A percentile compares a stretch with the other conserved stretches of the same genome.
phyloP scores from a whole-genome alignment of 2,329 filamentous ascomycete genomes.

The Nectriaceae sp. region DNA sequence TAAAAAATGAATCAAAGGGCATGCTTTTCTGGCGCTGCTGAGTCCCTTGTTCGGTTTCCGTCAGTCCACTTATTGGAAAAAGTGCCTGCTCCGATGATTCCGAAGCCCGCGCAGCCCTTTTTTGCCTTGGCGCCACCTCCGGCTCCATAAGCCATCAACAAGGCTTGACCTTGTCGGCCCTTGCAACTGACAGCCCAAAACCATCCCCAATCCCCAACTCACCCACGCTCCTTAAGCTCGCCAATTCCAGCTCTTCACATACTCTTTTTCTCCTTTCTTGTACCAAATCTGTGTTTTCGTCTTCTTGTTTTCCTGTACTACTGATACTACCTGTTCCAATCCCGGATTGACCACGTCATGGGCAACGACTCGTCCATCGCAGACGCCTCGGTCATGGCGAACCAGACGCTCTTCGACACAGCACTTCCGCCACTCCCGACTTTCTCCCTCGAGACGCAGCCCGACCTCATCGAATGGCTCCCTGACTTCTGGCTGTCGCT shows the following conservation, averaged over 20 bases:
- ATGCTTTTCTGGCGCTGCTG: not conserved
- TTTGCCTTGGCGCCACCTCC: not conserved
- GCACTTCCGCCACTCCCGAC: constrained; percentile 78
- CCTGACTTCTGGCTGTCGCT: constrained; percentile 81
- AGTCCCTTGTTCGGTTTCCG: not conserved
- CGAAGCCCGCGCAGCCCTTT: not conserved
- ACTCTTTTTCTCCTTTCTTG: not conserved
- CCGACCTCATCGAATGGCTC: constrained; percentile 73
- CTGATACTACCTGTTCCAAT: not conserved
- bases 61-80: not conserved
- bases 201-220: not conserved
- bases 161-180: not conserved
- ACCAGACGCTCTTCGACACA: constrained; percentile 56
- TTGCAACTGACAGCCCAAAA: too few relatives aligned
- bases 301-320: too few relatives aligned
- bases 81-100: not conserved
- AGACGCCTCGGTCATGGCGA: constrained; percentile 46
- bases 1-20: too few relatives aligned
- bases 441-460: constrained; percentile 72
- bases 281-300: not conserved
- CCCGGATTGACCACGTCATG: constrained; percentile 31
- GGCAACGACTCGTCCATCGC: constrained; percentile 38
- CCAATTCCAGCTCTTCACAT: not conserved
- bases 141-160: not conserved
- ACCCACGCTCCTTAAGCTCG: not conserved